Evolutionary conservation across 495 filamentous ascomycete species (phyloP).

Genomic region (Neurospora sp.): DNA sequence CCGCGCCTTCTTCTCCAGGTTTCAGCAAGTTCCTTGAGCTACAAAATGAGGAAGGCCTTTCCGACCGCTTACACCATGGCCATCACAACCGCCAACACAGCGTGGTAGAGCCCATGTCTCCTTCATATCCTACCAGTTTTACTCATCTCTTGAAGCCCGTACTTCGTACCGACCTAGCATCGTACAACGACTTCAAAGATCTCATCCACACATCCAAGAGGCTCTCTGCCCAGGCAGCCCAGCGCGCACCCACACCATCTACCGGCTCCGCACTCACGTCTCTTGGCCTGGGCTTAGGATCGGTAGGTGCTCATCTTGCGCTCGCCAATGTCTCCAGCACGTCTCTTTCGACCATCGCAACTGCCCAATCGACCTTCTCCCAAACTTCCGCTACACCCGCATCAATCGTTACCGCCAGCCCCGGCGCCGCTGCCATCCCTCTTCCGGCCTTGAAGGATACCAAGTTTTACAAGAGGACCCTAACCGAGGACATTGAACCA

Average conservation of each 20-base stretch:
- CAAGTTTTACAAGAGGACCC: slow-evolving; percentile 80
- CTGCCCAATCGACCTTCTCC: slow-evolving; percentile 32
- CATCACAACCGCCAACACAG: slow-evolving; percentile 30
- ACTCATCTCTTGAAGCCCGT: slow-evolving; percentile 72
- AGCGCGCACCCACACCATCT: slow-evolving; percentile 9
- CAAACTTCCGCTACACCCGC: slow-evolving; percentile 43
- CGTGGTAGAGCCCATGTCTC: slow-evolving; percentile 48
- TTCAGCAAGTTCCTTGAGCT: slow-evolving; percentile 35
- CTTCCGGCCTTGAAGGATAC: slow-evolving; percentile 64
- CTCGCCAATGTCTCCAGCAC: slow-evolving; percentile 27
- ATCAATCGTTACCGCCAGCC: slow-evolving; percentile 33
- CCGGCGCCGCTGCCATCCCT: slow-evolving; percentile 15
- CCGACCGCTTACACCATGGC: slow-evolving; percentile 33
- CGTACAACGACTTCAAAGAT: slow-evolving; percentile 78
- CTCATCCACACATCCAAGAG: slow-evolving; percentile 59
- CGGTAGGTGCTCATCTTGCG: slow-evolving; percentile 24
- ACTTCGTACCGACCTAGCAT: slow-evolving; percentile 66
- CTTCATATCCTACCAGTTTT: slow-evolving; percentile 78
- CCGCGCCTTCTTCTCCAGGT: slow-evolving; percentile 56
- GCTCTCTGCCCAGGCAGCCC: slow-evolving; percentile 29
- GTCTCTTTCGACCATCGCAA: slow-evolving; percentile 29
- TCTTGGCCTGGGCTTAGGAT: slow-evolving; percentile 41
- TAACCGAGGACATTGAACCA: slow-evolving; percentile 89
- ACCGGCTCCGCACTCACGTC: slow-evolving; percentile 18
- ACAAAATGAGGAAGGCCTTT: slow-evolving; percentile 23